These are phyloP conservation scores for Paecilomyces variotii DNA, from an alignment of 2,329 filamentous ascomycete genomes.

Conservation along the genomic window DNA sequence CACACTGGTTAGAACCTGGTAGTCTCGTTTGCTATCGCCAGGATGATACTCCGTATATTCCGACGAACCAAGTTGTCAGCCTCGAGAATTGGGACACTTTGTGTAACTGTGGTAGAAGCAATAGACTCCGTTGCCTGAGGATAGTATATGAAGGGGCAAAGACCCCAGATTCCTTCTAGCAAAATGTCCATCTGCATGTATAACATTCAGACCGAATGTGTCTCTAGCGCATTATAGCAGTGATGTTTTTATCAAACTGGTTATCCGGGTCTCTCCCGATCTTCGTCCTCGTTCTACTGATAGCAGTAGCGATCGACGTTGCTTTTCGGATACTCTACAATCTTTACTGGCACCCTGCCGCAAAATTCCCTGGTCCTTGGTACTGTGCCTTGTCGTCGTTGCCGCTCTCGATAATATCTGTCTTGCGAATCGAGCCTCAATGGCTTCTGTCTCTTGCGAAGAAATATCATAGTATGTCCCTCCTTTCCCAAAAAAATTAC, in stretches of 20 bases:
- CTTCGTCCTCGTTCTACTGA: neutral
- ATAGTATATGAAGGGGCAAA: neutral
- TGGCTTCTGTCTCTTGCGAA: constrained; percentile 14
- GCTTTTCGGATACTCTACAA: constrained; percentile 6
- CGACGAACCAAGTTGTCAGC: too few relatives aligned
- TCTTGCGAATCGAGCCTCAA: constrained; percentile 11
- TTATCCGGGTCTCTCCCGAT: neutral
- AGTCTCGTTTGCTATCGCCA: too few relatives aligned
- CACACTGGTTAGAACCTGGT: too few relatives aligned
- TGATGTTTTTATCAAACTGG: neutral
- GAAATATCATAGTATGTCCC: constrained; percentile 12
- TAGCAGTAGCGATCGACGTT: neutral
- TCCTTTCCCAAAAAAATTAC: neutral
- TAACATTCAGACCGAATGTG: neutral
- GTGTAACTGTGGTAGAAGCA: too few relatives aligned
- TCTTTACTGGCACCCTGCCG: constrained; percentile 15
- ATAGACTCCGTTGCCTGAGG: neutral
- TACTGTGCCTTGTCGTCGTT: constrained; percentile 15
- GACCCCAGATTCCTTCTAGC: neutral
- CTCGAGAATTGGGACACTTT: too few relatives aligned
- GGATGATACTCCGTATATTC: too few relatives aligned
- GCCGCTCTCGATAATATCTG: constrained; percentile 9
- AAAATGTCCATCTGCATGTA: neutral
- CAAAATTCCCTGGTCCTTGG: constrained; percentile 12
- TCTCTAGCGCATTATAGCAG: neutral